Base-by-base conservation (phyloP, 2,329 filamentous ascomycete species). In the Trichophyton benhamiae region DNA sequence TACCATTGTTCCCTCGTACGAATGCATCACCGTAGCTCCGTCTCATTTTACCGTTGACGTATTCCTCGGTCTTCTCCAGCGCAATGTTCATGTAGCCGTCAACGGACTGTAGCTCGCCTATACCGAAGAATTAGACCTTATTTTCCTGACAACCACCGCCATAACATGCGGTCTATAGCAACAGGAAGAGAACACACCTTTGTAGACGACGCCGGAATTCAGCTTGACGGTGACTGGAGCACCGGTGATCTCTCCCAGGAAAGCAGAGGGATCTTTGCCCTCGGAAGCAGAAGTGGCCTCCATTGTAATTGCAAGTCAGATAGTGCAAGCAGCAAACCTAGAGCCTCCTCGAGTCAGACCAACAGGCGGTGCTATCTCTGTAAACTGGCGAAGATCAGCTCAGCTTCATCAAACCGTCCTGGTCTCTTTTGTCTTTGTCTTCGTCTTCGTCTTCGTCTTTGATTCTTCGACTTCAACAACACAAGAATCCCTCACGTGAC, bases 51-150 rank as follows among this genome's bases (percentile, higher is more conserved):
- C 91, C 92, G 71, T 95, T 87, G 67, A 96, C 87, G 68, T 87
- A 91, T 77, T 99, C 94, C 66, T 89, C 87, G 20, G 91, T 95
- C 77, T 96, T 94, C 76, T 99, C 94, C 33, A 99, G 83, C 11
- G 94, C 92, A 73, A 99, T 96, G 78, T 99, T 99, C 94, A 99
- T 99, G 78, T 97, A 99, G 59, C 94, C 94, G 75, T 99, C 94
- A 58, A 99, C 92, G 0, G 91, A 96, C 74, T 97, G 91, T 42
- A 97, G 82, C 73, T 96, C 91, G 68, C 94, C 92, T 96, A 65
- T n/a, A 62, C 38, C 49, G n/a, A 30, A 15, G 42, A 22, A 44
- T 48, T 15, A 25, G 46, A 52, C 22, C 3, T 25, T 48, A 22
- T 13, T 52, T 11, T 52, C 17, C 27, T 7, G 27, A 30, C 27